A percentile compares a stretch with the other conserved stretches of the same genome.
Conservation (phyloP, 2,329 filamentous ascomycete species). For the Calonectria henricotiae region DNA sequence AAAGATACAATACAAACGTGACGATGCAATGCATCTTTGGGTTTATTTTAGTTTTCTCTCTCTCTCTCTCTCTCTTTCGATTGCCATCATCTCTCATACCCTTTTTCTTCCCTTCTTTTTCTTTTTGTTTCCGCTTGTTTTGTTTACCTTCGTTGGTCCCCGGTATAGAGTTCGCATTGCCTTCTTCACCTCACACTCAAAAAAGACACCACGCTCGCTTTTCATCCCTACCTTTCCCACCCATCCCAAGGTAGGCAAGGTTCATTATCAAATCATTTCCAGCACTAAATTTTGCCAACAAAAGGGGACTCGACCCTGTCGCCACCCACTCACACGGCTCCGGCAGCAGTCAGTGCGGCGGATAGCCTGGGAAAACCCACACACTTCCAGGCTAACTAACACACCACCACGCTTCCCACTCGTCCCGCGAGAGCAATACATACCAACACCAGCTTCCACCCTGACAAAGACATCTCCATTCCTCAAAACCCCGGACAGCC, state of each 20-base stretch:
- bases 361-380: conserved; percentile 22
- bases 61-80: not conserved
- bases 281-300: conserved; percentile 21
- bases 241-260: conserved; percentile 25
- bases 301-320: conserved; percentile 21
- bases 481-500: conserved; percentile 18
- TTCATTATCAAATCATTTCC: conserved; percentile 20
- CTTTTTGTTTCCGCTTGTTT: not conserved
- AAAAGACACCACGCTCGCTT: conserved; percentile 18
- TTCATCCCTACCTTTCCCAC: conserved; percentile 18
- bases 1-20: not conserved
- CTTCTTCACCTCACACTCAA: conserved; percentile 18
- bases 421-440: not conserved
- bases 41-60: too few relatives aligned
- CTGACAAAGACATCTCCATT: conserved; percentile 18
- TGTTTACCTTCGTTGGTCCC: conserved; percentile 9
- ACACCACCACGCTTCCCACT: conserved; percentile 30
- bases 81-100: not conserved
- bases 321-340: conserved; percentile 28
- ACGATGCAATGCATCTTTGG: not conserved
- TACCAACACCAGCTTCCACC: conserved; percentile 14
- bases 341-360: conserved; percentile 28
- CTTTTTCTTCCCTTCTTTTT: not conserved
- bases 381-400: conserved; percentile 32
- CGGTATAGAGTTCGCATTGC: conserved; percentile 21